Base-by-base conservation (phyloP, 2,329 filamentous ascomycete genomes). In the Nothopassalora personata region DNA sequence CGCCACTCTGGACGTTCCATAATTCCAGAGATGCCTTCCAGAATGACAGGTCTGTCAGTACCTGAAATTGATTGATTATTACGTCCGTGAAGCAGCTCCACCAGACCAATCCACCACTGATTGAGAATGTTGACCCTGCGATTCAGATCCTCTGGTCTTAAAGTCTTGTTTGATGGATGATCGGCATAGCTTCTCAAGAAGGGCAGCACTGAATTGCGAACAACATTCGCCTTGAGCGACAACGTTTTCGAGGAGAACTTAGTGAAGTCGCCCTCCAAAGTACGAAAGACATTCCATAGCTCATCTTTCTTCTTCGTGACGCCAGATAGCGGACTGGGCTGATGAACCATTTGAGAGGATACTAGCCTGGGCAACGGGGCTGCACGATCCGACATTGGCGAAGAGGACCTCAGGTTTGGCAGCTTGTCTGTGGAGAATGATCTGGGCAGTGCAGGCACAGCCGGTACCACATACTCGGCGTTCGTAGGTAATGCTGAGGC, bases 1-100 rank as follows among this genome's bases (percentile, higher is more conserved):
- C 90, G 85, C 92, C 92, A 97, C 75, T 97, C 92, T 0, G 88
- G 86, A 50, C 92, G 84, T 74, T 88, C 88, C 91, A 96, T 96
- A 70, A 97, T 85, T 55, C 88, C 84, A 52, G 87, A 86, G 23
- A 89, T 82, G 5, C 86, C 88, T 70, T 96, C 91, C 33, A 96
- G 81, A 47, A 96, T 84, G 2, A 86, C 82, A 0, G 91, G 90
- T 33, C 91, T 82, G 69, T 96, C 92, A n/a, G 90, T 87, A 10
- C 90, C 90, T 1, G 90, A 86, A 13, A 96, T 86, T 3, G 88
- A 87, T 67, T 91, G 88, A 57, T 87, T 86, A 70, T 87, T 84
- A 61, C 83, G 83, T 33, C 88, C 88, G 64, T 91, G 86, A 27
- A 96, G 82, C 79, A 96, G 85, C 60, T 94, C 91, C 57, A 96